Base-by-base conservation (phyloP, 2,329 filamentous ascomycete species). In the Ramichloridium luteum region DNA sequence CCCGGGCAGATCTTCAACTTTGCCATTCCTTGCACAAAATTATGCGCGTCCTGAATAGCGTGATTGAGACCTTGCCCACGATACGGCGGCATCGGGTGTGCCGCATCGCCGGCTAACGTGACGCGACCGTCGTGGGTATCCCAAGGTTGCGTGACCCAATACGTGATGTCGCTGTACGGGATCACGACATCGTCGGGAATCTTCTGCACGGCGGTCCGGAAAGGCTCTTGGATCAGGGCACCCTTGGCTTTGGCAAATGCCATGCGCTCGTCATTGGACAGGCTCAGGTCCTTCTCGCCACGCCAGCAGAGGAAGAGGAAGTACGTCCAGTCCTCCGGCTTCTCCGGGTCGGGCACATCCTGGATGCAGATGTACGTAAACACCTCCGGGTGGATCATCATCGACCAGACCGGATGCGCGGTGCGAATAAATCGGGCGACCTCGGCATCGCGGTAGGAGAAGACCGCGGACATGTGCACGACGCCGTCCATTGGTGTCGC, bases 51-150 rank as follows among this genome's bases (percentile, higher is more conserved):
- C 1, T 46, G 45, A 25, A 65, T 57, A 16, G 41, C 41, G 38
- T 64, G 57, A 35, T 66, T 62, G 20, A 61, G 53, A 5, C 61
- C 61, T 40, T 66, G 62, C 1, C 61, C 62, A n/a, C 61, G 57
- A 39, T 57, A 54, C 38, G 56, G 51, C 10, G 61, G 45, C 62
- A 67, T 66, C 0, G 64, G 57, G 46, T 68, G 51, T 4, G 60
- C 61, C 12, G 55, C 53, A 27, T 53, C 46, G 15, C 58, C 61
- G 3, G 46, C 47, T 4, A 60, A 39, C 3, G 45, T 53, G 11
- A 51, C 44, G 5, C 45, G 42, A n/a, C 50, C 51, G 13, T 41
- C 35, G 13, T 31, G 32, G 26, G 40, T 50, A 26, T 53, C 43
- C 45, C 44, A 53, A 1, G 36, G 34, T 29, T 34, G 30, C 15